Percentiles rank a stretch among this genome's conserved stretches.
Conservation (phyloP, 176 grass and related monocot genomes). For the Luzula sylvatica region DNA sequence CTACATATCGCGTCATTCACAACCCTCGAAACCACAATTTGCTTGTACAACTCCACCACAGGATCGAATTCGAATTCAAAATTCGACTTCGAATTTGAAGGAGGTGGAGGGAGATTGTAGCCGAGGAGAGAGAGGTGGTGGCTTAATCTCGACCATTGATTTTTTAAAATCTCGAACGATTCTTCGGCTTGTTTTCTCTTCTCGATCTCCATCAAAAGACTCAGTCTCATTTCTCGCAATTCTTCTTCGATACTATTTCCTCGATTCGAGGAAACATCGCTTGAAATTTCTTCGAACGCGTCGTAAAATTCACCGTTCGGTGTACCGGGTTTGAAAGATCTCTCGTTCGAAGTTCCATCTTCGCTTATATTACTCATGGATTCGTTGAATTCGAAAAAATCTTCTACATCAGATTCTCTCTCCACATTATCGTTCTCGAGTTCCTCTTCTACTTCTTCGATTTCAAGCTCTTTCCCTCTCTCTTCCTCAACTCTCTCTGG, state of each 20-base stretch:
- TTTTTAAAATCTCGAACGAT: constrained; percentile 49
- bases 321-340: constrained; percentile 44
- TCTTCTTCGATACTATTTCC: constrained; percentile 43
- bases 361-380: constrained; percentile 50
- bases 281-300: constrained; percentile 90
- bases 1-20: constrained; percentile 52
- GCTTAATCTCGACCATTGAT: constrained; percentile 61
- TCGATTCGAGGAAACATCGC: constrained; percentile 21
- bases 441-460: constrained; percentile 13
- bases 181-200: constrained; percentile 82
- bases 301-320: constrained; percentile 68
- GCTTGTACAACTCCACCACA: constrained; percentile 54
- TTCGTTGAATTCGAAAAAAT: constrained; percentile 63
- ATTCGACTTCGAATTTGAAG: constrained; percentile 27
- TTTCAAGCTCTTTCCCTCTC: constrained; percentile 16
- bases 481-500: not conserved
- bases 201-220: constrained; percentile 68
- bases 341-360: constrained; percentile 28
- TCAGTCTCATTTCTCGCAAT: constrained; percentile 64
- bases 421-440: constrained; percentile 19
- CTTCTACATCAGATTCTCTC: constrained; percentile 32
- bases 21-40: constrained; percentile 65
- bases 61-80: constrained; percentile 40
- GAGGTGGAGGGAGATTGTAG: constrained; percentile 41
- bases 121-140: constrained; percentile 56